Base-by-base conservation (phyloP, 208 protist genomes). In the Acanthamoeba polyphaga region DNA sequence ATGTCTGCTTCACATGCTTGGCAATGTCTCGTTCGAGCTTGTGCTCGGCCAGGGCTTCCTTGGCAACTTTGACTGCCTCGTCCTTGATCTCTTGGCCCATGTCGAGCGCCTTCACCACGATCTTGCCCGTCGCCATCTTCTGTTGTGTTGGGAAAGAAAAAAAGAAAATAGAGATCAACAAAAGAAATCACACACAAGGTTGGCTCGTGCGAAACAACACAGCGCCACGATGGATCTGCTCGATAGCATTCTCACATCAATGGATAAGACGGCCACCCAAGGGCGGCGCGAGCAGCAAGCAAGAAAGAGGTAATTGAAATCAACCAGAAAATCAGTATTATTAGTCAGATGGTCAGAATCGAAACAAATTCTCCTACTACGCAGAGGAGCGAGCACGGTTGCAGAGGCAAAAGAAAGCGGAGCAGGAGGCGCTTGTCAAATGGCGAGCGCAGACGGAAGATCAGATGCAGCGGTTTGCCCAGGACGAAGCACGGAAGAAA, bases 1-100 rank as follows among this genome's bases (percentile, higher is more conserved):
- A 99, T 94, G 94, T 78, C 98, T 99, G 99, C 98, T 99, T 99
- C 95, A 99, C 99, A 97, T 99, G 99, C 12, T 99, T 99, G 9
- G 99, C 99, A 95, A 99, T 99, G 96, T 99, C 99, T 97, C 99
- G 99, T 97, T 99, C 99, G 93, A 99, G 99, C 97, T 99, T 99
- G 98, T 99, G 99, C 95, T 99, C 99, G 96, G 99, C 99, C 74
- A 99, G 97, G 19, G 99, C 99, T 96, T 99, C 98, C 24, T 98
- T 98, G 22, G 99, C 98, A 84, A 98, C 98, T 92, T 99, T 99
- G 94, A 99, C 99, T 88, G 99, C 99, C 94, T 99, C 99, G 92
- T 99, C 97, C 98, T 99, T 98, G 98, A 99, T 99, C 95, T 99
- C 98, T 95, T 99, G 98, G 27, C 98, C 96, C 99, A 99, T 99